Percentiles rank a stretch among this genome's conserved stretches.
phyloP scores from a whole-genome alignment of 2,329 filamentous ascomycete genomes.

The Achaetomium macrosporum region DNA sequence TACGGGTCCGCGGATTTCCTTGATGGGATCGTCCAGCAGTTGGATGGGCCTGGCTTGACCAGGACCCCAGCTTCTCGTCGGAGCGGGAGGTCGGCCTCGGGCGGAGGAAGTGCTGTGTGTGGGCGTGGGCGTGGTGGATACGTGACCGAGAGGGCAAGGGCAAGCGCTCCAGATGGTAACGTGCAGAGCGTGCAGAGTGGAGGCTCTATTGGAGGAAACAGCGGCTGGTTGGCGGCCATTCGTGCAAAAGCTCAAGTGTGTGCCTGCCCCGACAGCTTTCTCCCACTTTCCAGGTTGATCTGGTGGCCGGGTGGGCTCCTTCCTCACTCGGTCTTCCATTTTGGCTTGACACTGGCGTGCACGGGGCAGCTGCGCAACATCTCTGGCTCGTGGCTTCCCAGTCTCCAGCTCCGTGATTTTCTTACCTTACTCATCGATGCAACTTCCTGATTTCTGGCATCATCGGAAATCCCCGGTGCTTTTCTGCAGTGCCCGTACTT shows the following conservation, averaged over 20 bases:
- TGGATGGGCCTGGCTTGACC: slow-evolving; percentile 3
- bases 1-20: slow-evolving; percentile 23
- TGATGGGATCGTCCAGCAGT: slow-evolving; percentile 18
- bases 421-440: neutral
- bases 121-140: slow-evolving; percentile 5
- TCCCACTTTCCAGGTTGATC: slow-evolving; percentile 5
- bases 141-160: slow-evolving; percentile 11
- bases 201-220: slow-evolving; percentile 8
- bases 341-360: slow-evolving; percentile 6
- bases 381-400: neutral
- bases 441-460: slow-evolving; percentile 8
- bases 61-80: slow-evolving; percentile 5
- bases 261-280: slow-evolving; percentile 1
- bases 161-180: neutral
- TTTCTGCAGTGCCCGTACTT: neutral
- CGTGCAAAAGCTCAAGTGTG: neutral
- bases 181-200: slow-evolving; percentile 2
- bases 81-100: slow-evolving; percentile 16
- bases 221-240: neutral
- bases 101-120: neutral
- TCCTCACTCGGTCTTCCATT: slow-evolving; percentile 17
- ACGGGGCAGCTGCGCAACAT: slow-evolving; percentile 12
- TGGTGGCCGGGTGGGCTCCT: slow-evolving; percentile 4
- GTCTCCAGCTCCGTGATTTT: neutral
- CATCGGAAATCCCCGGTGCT: slow-evolving; percentile 13